Base-by-base conservation (phyloP, 2,329 filamentous ascomycete genomes). In the Aspergillus quadricinctus region DNA sequence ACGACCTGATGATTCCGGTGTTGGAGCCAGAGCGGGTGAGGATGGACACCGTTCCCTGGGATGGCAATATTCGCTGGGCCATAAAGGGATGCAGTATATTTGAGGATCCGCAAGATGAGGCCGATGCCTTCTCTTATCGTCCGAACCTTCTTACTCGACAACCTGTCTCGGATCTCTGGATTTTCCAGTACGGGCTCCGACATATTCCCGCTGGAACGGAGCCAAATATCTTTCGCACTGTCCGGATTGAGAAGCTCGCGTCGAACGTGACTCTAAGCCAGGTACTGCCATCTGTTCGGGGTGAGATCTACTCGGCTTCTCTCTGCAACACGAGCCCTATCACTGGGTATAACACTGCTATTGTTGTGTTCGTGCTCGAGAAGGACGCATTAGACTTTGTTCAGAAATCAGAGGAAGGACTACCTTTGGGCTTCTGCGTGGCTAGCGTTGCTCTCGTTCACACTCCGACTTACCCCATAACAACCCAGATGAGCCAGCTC, bases 141-240 rank as follows among this genome's bases (percentile, higher is more conserved):
- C 41, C 48, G n/a, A 59, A 62, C 49, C 28, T 61, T 11, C 5
- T 61, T 31, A 40, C 48, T 8, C 37, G 57, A 8, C 45, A 52
- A 9, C 45, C 45, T 21, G 45, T 57, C 19, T 53, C 64, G 10
- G 57, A 65, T 10, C 61, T 60, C 23, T 64, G 60, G 57, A 46
- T 70, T 10, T 70, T 69, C 50, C 65, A 70, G 48, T 69, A 70
- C 21, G 69, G 68, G 1, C 57, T 73, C n/a, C 64, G 70, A 41
- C 72, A 69, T 48, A 58, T 66, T 0, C 70, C 70, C 5, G 49
- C 56, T 3, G 28, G 48, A 40, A 19, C 35, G 3, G 66, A 71
- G 19, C 50, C 49, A 4, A 61, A 72, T 45, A 56, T 61, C 3
- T 69, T 69, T 53, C 67, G 71, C 23, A 71, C 70, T 2, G 61